A percentile compares a stretch with the other conserved stretches of the same genome.
Evolutionary conservation across 139 green algal species (phyloP).

Genomic region (Coelastrella sp.): DNA sequence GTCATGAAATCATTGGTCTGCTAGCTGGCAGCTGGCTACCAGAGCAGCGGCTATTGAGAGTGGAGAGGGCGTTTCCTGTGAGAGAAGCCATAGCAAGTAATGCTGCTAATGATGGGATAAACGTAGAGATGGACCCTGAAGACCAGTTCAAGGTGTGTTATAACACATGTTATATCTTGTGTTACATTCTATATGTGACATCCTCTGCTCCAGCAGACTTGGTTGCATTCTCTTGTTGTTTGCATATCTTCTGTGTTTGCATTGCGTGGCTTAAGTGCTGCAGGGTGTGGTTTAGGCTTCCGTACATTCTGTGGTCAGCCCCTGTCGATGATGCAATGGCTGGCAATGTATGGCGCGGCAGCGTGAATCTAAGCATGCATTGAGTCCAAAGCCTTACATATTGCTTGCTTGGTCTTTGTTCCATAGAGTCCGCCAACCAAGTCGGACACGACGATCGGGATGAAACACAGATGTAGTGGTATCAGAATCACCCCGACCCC

Average conservation of each 20-base stretch:
- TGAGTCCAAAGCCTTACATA: too few species aligned
- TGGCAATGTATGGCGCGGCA: too few species aligned
- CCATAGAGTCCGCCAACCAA: too few species aligned
- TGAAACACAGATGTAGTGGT: too few species aligned
- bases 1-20: conserved; percentile 79
- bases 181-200: neutral
- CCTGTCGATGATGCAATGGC: too few species aligned
- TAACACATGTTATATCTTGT: neutral
- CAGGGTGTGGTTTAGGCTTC: too few species aligned
- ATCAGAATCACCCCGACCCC: too few species aligned
- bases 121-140: conserved; percentile 84
- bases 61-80: conserved; percentile 52
- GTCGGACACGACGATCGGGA: too few species aligned
- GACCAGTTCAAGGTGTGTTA: conserved; percentile 63
- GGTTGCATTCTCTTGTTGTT: neutral
- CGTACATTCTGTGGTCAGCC: too few species aligned
- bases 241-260: neutral
- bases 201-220: neutral
- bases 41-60: conserved; percentile 44
- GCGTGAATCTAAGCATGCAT: too few species aligned
- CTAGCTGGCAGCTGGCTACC: conserved; percentile 73
- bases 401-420: too few species aligned
- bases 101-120: conserved; percentile 47
- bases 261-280: too few species aligned
- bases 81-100: conserved; percentile 39